These are phyloP conservation scores for Dimargaris verticillata DNA, from an alignment of 192 early-diverging fungal genomes.

Conservation along the genomic window DNA sequence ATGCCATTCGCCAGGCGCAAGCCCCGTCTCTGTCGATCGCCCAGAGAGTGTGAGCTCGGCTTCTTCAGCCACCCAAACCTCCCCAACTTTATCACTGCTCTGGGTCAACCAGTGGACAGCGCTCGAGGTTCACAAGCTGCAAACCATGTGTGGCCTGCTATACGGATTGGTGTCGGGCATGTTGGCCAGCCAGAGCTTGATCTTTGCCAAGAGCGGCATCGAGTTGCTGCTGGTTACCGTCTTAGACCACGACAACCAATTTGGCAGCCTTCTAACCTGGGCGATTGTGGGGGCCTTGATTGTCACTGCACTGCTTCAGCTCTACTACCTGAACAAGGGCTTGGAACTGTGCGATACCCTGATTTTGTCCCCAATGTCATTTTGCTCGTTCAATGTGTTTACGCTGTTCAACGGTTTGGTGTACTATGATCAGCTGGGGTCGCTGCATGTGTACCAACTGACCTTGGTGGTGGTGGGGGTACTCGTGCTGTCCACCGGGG, in stretches of 20 bases:
- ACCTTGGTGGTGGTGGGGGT: slow-evolving; percentile 17
- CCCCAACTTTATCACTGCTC: background rate
- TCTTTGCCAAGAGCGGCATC: slow-evolving; percentile 63
- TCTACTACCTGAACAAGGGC: slow-evolving; percentile 65
- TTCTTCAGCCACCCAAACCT: background rate
- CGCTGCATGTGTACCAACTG: slow-evolving; percentile 38
- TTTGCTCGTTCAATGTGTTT: slow-evolving; percentile 55
- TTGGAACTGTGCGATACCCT: slow-evolving; percentile 57
- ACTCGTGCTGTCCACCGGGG: slow-evolving; percentile 2
- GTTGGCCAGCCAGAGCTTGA: slow-evolving; percentile 49
- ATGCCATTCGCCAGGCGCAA: no score
- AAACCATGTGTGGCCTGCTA: slow-evolving; percentile 32
- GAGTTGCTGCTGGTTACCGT: slow-evolving; percentile 47
- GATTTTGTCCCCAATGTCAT: slow-evolving; percentile 52
- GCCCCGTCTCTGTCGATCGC: no score
- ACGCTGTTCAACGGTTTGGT: slow-evolving; percentile 62
- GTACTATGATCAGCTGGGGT: slow-evolving; percentile 54
- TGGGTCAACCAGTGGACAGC: background rate
- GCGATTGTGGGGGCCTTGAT: slow-evolving; percentile 43
- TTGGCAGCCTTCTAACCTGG: slow-evolving; percentile 47
- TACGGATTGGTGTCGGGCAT: slow-evolving; percentile 52
- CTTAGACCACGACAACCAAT: slow-evolving; percentile 38
- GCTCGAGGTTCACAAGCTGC: background rate
- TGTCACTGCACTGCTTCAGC: slow-evolving; percentile 31
- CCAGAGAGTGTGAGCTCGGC: background rate